Base-by-base conservation (phyloP, 306 rosid genomes). In the Begonia peltatifolia region DNA sequence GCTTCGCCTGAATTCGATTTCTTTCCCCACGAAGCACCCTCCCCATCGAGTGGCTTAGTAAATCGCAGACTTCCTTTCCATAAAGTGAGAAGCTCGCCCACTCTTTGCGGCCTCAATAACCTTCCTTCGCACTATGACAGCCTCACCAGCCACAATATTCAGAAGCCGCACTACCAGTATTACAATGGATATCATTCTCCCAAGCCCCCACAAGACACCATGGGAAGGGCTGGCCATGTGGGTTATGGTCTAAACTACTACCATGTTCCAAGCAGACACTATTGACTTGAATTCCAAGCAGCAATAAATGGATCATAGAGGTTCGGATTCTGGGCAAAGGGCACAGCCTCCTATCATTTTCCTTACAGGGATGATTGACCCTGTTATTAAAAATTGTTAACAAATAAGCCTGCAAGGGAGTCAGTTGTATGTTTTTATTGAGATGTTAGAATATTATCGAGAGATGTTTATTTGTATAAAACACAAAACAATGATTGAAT, bases 11-110 rank as follows among this genome's bases (percentile, higher is more conserved):
- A 84, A 30, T 30, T 30, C 38, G 38, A 30, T 30, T 30, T 30
- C 38, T 30, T 30, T 7, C 38, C 38, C 38, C 38, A 7, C 38
- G 38, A 30, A 30, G 38, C 38, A 5, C 9, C 38, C 38, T 30
- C 38, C 9, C 38, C 38, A 7, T 30, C 38, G 38, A 30, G 8
- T 7, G 38, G 38, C 38, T 7, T 30, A 7, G 38, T 6, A 30
- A 30, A 38, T 1, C 20, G 48, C 6, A 52, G 38, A 14, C 43
- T 42, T 53, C 38, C 65, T 0, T 65, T 85, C 81, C 81, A 79
- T 0, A 82, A 54, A 68, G 95, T 86, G 17, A 53, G 57, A 11
- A 86, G 95, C 73, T 79, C 95, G 54, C 95, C 95, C 2, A 79
- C 69, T 62, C 65, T 79, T 13, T 52, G 55, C 47, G 60, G 67